These are phyloP conservation scores for Camellia japonica DNA, from an alignment of 148 eudicot genomes.

Conservation along the genomic window DNA sequence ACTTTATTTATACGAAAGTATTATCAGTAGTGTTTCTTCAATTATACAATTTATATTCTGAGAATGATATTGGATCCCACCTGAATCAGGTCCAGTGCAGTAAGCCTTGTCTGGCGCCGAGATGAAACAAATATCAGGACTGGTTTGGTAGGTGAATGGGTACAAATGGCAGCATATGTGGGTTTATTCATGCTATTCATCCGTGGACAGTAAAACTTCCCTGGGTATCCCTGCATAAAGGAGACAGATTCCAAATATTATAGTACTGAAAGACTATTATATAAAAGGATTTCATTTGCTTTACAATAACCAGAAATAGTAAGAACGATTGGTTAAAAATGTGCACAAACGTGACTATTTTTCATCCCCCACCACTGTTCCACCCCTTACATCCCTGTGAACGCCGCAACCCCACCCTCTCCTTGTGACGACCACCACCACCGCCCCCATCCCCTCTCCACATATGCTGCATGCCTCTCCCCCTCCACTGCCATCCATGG, in stretches of 20 bases:
- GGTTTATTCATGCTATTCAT: slow-evolving; percentile 99
- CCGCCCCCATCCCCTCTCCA: no score
- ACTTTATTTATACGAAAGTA: slow-evolving; percentile 39
- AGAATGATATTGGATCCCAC: slow-evolving; percentile 27
- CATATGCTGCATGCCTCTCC: no score
- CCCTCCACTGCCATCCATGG: no score
- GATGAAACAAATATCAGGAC: slow-evolving; percentile 97
- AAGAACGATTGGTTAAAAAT: background rate
- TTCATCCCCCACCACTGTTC: no score
- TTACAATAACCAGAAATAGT: background rate
- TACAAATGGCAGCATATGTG: slow-evolving; percentile 91
- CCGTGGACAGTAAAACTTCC: slow-evolving; percentile 96
- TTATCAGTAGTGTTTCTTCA: background rate
- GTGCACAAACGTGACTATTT: no score
- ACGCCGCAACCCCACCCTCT: no score
- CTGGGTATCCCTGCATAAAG: slow-evolving; percentile 83
- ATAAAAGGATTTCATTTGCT: background rate
- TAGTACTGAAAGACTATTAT: background rate
- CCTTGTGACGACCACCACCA: no score
- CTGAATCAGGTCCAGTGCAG: slow-evolving; percentile 98
- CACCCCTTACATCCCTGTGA: no score
- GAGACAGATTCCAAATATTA: background rate
- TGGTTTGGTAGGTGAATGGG: slow-evolving; percentile 97
- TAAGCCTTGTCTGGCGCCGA: slow-evolving; percentile 96
- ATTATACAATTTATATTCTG: background rate